Percentiles rank a stretch among this genome's conserved stretches.
Conservation (phyloP, 305 asterid species). For the Solanum chacoense region DNA sequence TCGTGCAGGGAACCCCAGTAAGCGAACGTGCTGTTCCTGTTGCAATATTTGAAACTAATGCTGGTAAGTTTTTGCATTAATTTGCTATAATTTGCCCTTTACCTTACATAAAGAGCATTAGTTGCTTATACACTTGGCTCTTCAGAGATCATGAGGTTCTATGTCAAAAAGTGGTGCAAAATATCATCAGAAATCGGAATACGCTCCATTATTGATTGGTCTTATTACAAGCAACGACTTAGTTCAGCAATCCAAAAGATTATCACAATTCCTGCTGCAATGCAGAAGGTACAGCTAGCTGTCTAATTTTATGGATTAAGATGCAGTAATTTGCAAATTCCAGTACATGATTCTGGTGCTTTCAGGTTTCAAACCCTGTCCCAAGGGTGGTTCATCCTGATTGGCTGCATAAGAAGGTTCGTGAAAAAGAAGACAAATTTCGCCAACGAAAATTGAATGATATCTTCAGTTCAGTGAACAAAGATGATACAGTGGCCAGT, state of each 20-base stretch:
- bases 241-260: constrained; percentile 91
- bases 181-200: constrained; percentile 86
- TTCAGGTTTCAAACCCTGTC: constrained; percentile 92
- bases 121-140: constrained; percentile 7
- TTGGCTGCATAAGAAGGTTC: constrained; percentile 98
- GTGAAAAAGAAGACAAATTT: constrained; percentile 94
- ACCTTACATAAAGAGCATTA: background rate
- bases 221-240: constrained; percentile 94
- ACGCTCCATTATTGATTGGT: constrained; percentile 97
- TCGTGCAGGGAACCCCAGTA: constrained; percentile 89
- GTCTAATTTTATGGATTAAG: background rate
- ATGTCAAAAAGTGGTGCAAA: constrained; percentile 97
- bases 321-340: background rate
- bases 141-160: constrained; percentile 81
- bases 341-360: constrained; percentile 4
- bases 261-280: constrained; percentile 97
- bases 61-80: constrained; percentile 33
- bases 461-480: constrained; percentile 48
- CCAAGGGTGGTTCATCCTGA: constrained; percentile 99
- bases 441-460: constrained; percentile 89
- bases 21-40: constrained; percentile 99
- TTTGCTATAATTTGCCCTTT: background rate
- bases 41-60: constrained; percentile 91
- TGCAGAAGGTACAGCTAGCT: constrained; percentile 75
- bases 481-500: constrained; percentile 24